A percentile compares a stretch with the other conserved stretches of the same genome.
Conservation (phyloP, 176 grass and related monocot species). For the Otatea glauca region DNA sequence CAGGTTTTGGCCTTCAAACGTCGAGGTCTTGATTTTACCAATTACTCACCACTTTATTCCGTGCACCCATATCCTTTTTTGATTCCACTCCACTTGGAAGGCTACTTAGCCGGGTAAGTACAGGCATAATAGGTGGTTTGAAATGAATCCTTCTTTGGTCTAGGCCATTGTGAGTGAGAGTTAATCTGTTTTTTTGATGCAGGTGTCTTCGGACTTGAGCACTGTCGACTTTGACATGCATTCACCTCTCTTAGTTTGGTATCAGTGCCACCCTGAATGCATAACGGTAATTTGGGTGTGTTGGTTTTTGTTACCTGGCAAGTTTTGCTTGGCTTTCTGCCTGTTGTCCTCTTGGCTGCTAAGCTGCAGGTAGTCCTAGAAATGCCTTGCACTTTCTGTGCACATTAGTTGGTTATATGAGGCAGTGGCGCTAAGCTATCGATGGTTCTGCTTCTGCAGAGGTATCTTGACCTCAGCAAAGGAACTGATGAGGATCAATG, state of each 20-base stretch:
- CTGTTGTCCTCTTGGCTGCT: conserved; percentile 36
- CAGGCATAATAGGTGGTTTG: not conserved
- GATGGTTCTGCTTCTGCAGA: conserved; percentile 46
- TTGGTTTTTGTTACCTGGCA: conserved; percentile 49
- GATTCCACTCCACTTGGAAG: conserved; percentile 56
- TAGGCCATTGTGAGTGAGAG: not conserved
- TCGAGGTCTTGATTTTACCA: conserved; percentile 36
- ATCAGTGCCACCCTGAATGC: conserved; percentile 47
- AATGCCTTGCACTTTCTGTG: too few relatives aligned
- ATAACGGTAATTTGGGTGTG: conserved; percentile 43
- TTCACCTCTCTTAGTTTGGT: conserved; percentile 46
- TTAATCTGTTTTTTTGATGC: not conserved
- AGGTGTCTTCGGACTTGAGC: conserved; percentile 61
- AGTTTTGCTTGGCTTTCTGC: conserved; percentile 47
- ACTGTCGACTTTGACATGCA: conserved; percentile 49
- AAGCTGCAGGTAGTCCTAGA: conserved; percentile 29
- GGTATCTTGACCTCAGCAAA: conserved; percentile 56
- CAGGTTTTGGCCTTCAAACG: conserved; percentile 25
- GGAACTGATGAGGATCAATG: conserved; percentile 76
- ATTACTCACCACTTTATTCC: conserved; percentile 37
- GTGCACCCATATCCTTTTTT: conserved; percentile 57
- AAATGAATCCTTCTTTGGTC: not conserved
- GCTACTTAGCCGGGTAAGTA: conserved; percentile 55
- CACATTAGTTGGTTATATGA: too few relatives aligned
- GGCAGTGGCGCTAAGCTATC: too few relatives aligned